Base-by-base conservation (phyloP, 2,329 filamentous ascomycete genomes). In the Hymenoscyphus scutula region DNA sequence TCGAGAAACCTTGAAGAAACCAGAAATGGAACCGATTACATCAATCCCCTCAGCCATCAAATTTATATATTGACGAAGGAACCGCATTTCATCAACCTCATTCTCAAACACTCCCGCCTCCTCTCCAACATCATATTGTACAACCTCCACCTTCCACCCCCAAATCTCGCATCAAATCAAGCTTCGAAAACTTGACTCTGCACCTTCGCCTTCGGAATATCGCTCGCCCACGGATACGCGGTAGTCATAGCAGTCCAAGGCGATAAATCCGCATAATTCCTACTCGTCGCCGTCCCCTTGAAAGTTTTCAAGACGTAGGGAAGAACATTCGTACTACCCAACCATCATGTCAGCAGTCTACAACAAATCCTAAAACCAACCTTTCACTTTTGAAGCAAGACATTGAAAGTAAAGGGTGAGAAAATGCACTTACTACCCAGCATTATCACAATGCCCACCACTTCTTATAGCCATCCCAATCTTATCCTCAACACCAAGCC, bases 401-500 rank as follows among this genome's bases (percentile, higher is more conserved):
- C n/a, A n/a, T n/a, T n/a, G n/a, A n/a, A 45, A 53, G 17, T 38
- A 6, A 51, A 56, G 37, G 57, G 45, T 37, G 1, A 54, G 27
- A 32, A 11, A n/a, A 56, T 41, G 19, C 8, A 76, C 77, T 75
- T 65, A 79, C 77, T 77, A 81, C 56, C 80, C 80, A 58, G 76
- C 78, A 73, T 78, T 76, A 65, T 81, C 80, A 66, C 80, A 82
- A 64, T 82, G 80, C 0, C 76, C 80, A 6, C 80, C 80, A 27
- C 75, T 74, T 2, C 79, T 73, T 55, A 82, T 76, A 41, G 76
- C 77, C 74, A 82, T 79, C 34, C 74, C 80, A 34, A 82, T 77
- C 62, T 72, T 64, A 3, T 71, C 67, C 2, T 69, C 71, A 8
- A 64, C 72, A 13, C 71, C 73, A 5, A 76, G 53, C 72, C 72